These are phyloP conservation scores for Kondoa malvinella DNA, from an alignment of 768 basidiomycete species.

Conservation along the genomic window DNA sequence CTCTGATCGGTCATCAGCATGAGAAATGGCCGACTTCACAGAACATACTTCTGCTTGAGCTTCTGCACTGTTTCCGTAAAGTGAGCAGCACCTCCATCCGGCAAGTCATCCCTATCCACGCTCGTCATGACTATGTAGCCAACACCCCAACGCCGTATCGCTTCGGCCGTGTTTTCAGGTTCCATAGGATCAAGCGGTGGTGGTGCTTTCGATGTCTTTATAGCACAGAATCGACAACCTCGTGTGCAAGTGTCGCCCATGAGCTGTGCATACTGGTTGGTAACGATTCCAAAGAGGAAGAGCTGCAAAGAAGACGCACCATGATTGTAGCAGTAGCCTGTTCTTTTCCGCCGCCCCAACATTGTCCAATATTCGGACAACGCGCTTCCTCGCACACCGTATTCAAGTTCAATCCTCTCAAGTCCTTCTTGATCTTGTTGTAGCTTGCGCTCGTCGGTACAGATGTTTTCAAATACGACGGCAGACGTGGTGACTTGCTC, in stretches of 20 bases:
- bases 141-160: conserved; percentile 90
- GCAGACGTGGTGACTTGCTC: conserved; percentile 16
- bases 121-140: conserved; percentile 95
- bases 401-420: conserved; percentile 74
- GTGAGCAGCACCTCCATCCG: conserved; percentile 78
- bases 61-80: conserved; percentile 88
- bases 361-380: conserved; percentile 99
- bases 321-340: conserved; percentile 97
- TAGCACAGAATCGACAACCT: conserved; percentile 91
- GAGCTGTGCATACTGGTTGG: conserved; percentile 39
- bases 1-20: conserved; percentile 38
- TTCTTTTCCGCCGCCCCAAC: conserved; percentile 63
- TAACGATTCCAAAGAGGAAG: neutral
- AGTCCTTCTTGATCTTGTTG: conserved; percentile 82
- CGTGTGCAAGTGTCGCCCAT: conserved; percentile 99
- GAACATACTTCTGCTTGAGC: conserved; percentile 79
- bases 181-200: conserved; percentile 88
- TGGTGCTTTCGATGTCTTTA: conserved; percentile 77
- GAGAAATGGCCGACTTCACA: neutral
- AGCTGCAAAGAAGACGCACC: conserved; percentile 38
- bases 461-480: conserved; percentile 23
- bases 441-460: conserved; percentile 67
- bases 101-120: conserved; percentile 88
- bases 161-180: conserved; percentile 95
- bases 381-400: conserved; percentile 98